These are phyloP conservation scores for Pezicula neosporulosa DNA, from an alignment of 2,329 filamentous ascomycete species.

Conservation along the genomic window DNA sequence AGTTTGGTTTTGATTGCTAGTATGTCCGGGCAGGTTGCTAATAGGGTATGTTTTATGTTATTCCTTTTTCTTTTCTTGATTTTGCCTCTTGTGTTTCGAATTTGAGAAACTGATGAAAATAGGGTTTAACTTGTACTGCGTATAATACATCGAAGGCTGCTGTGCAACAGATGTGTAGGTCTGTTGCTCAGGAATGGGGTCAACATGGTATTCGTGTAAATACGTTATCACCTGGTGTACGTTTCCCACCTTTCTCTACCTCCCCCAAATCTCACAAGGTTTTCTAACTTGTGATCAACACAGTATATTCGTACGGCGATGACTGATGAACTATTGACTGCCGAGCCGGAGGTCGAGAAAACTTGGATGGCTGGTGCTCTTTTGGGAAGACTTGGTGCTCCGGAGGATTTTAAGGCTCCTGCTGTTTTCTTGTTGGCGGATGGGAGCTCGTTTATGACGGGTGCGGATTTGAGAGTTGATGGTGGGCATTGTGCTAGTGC, in stretches of 20 bases:
- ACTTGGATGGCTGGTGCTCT: slow-evolving; percentile 82
- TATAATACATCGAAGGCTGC: slow-evolving; percentile 62
- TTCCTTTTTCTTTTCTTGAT: neutral
- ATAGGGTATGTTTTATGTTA: slow-evolving; percentile 17
- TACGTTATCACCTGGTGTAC: slow-evolving; percentile 54
- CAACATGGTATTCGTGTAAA: slow-evolving; percentile 60
- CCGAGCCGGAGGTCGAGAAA: slow-evolving; percentile 28
- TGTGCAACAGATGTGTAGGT: slow-evolving; percentile 55
- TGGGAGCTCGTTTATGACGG: slow-evolving; percentile 65
- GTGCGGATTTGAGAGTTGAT: slow-evolving; percentile 65
- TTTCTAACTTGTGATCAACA: neutral
- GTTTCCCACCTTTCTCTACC: neutral
- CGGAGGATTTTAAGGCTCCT: slow-evolving; percentile 66
- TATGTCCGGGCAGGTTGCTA: slow-evolving; percentile 34
- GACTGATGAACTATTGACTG: slow-evolving; percentile 42
- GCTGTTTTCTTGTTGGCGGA: slow-evolving; percentile 63
- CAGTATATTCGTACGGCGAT: slow-evolving; percentile 45
- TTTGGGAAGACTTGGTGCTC: slow-evolving; percentile 63
- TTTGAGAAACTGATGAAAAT: neutral
- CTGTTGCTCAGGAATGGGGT: slow-evolving; percentile 61
- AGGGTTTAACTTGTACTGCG: slow-evolving; percentile 58
- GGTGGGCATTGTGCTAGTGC: slow-evolving; percentile 52
- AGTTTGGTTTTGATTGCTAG: slow-evolving; percentile 48
- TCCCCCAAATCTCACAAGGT: neutral
- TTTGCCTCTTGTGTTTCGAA: too few relatives aligned